Percentiles rank a stretch among this genome's conserved stretches.
Conservation (phyloP, 768 basidiomycete species). For the Sporobolomyces pararoseus region DNA sequence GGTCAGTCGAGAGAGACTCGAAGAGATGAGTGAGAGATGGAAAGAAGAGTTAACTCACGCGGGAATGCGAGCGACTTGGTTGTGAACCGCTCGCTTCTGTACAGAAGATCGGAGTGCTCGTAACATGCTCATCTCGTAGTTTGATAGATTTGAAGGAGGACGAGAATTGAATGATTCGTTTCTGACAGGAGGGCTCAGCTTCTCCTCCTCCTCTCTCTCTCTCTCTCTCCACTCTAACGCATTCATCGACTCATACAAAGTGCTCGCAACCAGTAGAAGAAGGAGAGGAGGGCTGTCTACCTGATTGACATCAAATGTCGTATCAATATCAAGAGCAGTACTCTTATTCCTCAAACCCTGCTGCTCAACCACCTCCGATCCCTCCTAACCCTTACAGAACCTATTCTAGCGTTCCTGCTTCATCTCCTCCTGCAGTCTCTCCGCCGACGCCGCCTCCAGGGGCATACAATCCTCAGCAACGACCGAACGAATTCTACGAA, state of each 20-base stretch:
- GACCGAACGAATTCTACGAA: background rate
- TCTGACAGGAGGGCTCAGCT: background rate
- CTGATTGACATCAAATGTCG: too few relatives aligned
- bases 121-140: background rate
- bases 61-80: conserved; percentile 22
- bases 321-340: too few relatives aligned
- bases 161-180: background rate
- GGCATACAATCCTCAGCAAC: conserved; percentile 1
- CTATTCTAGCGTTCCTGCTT: too few relatives aligned
- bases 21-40: background rate
- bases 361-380: conserved; percentile 6
- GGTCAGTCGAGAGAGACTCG: background rate
- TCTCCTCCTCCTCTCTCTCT: background rate
- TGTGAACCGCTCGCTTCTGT: conserved; percentile 20
- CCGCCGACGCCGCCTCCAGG: conserved; percentile 2
- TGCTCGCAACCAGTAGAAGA: too few relatives aligned
- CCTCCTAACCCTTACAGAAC: conserved; percentile 8
- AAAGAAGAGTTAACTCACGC: conserved; percentile 15
- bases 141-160: background rate
- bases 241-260: too few relatives aligned
- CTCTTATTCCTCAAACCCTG: too few relatives aligned
- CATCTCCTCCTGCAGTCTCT: background rate
- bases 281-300: too few relatives aligned
- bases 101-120: background rate
- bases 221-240: background rate